Percentiles rank a stretch among this genome's conserved stretches.
Conservation (phyloP, 2,329 filamentous ascomycete species). For the Calonectria crousiana region DNA sequence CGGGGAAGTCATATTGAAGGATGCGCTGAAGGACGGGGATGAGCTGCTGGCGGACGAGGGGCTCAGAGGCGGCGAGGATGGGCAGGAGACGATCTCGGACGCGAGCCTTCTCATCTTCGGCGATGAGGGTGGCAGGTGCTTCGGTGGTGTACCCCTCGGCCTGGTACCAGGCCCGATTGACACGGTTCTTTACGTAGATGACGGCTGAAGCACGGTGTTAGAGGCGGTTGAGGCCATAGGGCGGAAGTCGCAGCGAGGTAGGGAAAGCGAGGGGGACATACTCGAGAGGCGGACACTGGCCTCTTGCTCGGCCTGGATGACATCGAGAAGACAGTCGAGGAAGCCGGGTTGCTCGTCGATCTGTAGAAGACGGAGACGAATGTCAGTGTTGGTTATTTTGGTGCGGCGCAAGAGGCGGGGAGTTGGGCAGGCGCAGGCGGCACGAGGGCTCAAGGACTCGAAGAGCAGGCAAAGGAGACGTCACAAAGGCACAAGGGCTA, state of each 20-base stretch:
- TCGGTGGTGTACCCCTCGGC: slow-evolving; percentile 80
- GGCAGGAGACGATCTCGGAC: slow-evolving; percentile 92
- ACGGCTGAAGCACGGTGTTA: slow-evolving; percentile 71
- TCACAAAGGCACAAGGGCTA: background rate
- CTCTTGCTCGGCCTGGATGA: slow-evolving; percentile 90
- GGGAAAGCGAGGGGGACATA: slow-evolving; percentile 62
- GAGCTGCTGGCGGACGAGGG: slow-evolving; percentile 90
- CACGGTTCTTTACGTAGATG: slow-evolving; percentile 97
- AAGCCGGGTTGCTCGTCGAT: slow-evolving; percentile 93
- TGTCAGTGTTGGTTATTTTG: slow-evolving; percentile 32
- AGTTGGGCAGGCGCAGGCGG: slow-evolving; percentile 27
- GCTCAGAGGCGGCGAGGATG: slow-evolving; percentile 83
- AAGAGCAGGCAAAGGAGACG: slow-evolving; percentile 16
- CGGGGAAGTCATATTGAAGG: slow-evolving; percentile 93
- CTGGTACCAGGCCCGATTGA: slow-evolving; percentile 90
- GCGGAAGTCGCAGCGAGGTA: slow-evolving; percentile 32
- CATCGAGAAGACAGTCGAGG: slow-evolving; percentile 89
- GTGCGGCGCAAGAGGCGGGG: slow-evolving; percentile 31
- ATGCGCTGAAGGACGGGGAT: slow-evolving; percentile 96
- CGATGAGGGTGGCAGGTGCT: slow-evolving; percentile 70
- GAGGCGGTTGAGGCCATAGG: slow-evolving; percentile 40
- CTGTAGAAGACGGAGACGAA: slow-evolving; percentile 58
- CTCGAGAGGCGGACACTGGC: slow-evolving; percentile 87
- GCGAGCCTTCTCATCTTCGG: slow-evolving; percentile 88
- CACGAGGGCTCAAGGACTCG: slow-evolving; percentile 12